Conservation (phyloP, 345 rosid genomes). For the Turritis glabra region DNA sequence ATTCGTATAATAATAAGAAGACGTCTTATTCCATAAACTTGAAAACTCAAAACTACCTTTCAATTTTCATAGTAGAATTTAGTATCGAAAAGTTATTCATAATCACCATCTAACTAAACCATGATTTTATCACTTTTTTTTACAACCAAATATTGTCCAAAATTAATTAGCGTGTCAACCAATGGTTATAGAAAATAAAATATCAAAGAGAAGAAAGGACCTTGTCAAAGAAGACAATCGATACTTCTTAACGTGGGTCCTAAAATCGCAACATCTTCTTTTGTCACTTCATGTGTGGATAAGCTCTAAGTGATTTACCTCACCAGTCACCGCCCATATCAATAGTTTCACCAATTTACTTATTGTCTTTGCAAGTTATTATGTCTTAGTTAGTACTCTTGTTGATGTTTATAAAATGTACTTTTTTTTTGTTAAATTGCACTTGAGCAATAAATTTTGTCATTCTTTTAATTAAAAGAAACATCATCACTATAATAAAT, state of each 20-base stretch:
- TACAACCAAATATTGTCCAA: neutral
- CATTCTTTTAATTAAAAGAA: neutral
- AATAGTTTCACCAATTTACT: neutral
- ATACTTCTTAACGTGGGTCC: slow-evolving; percentile 28
- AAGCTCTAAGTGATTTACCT: neutral
- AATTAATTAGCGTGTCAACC: neutral
- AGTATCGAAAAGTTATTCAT: slow-evolving; percentile 4
- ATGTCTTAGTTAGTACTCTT: no score
- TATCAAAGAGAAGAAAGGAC: slow-evolving; percentile 11
- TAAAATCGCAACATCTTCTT: slow-evolving; percentile 17
- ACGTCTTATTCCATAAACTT: slow-evolving; percentile 15
- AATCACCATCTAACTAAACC: slow-evolving; percentile 2
- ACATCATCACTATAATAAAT: neutral
- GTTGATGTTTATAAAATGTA: no score
- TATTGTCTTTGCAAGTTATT: neutral
- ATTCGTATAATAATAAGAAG: neutral
- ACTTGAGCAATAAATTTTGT: neutral
- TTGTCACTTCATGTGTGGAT: slow-evolving; percentile 24
- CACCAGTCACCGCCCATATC: slow-evolving; percentile 18
- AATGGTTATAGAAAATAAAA: neutral
- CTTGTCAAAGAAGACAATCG: slow-evolving; percentile 27
- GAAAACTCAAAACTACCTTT: neutral
- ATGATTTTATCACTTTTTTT: neutral
- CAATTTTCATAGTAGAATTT: neutral
- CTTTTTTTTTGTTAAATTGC: no score